Evolutionary conservation across 352 stramenopile genomes (phyloP).

Genomic region (Phytophthora multivora): DNA sequence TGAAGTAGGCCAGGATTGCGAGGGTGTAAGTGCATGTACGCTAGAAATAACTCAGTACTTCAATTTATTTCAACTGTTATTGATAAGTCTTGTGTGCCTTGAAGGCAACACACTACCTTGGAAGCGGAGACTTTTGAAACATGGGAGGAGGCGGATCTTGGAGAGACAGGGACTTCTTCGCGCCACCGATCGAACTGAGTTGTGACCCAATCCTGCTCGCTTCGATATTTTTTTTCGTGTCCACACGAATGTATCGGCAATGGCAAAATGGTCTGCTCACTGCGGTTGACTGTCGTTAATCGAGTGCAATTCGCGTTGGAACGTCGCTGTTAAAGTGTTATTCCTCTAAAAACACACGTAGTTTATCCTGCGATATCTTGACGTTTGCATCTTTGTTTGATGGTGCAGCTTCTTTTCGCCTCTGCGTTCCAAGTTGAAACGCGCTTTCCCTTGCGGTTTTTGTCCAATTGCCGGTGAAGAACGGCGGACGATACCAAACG

Average conservation of each 20-base stretch:
- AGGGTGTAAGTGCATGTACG: no score
- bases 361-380: background rate
- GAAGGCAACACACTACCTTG: no score
- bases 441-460: conserved; percentile 18
- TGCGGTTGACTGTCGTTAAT: conserved; percentile 1
- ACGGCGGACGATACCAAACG: conserved; percentile 18
- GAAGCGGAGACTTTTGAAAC: background rate
- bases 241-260: conserved; percentile 25
- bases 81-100: no score
- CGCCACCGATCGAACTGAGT: conserved; percentile 9
- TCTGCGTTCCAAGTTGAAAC: conserved; percentile 18
- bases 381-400: background rate
- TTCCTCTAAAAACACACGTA: background rate
- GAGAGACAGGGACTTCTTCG: conserved; percentile 1
- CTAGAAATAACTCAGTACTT: no score
- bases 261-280: conserved; percentile 10
- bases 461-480: conserved; percentile 33
- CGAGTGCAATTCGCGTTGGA: background rate
- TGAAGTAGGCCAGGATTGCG: background rate
- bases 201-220: background rate
- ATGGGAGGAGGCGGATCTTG: background rate
- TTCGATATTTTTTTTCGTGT: conserved; percentile 38
- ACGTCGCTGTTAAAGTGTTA: background rate
- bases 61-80: no score
- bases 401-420: conserved; percentile 30